phyloP scores from a whole-genome alignment of 352 stramenopile species.

The Phytopythium kandeliae region DNA sequence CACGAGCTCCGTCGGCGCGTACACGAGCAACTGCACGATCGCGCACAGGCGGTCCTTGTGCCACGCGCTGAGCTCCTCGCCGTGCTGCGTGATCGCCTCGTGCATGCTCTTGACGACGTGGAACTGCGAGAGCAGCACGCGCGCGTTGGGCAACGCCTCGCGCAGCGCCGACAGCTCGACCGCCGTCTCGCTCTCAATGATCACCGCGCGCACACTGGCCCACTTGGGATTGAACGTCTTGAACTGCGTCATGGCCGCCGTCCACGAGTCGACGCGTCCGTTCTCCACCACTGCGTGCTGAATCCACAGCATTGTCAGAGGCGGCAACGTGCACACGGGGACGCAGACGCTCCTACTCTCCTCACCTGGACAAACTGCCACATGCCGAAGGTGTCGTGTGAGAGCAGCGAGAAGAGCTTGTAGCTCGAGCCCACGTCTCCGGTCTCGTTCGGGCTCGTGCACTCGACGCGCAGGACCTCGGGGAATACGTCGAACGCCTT shows the following conservation, averaged over 20 bases:
- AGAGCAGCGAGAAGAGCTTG: constrained; percentile 21
- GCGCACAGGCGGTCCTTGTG: constrained; percentile 27
- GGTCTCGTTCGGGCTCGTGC: constrained; percentile 5
- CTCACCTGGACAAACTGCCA: constrained; percentile 27
- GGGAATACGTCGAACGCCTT: constrained; percentile 25
- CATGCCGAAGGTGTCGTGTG: constrained; percentile 25
- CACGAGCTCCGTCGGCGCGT: constrained; percentile 18
- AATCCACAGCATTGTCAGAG: neutral
- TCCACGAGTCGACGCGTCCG: constrained; percentile 21
- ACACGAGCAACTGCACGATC: constrained; percentile 24
- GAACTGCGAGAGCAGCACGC: constrained; percentile 32
- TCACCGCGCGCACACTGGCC: constrained; percentile 16
- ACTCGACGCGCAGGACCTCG: constrained; percentile 23
- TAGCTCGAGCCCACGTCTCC: constrained; percentile 14
- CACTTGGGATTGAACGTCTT: constrained; percentile 19
- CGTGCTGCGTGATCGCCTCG: constrained; percentile 19
- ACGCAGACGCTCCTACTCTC: too few species aligned
- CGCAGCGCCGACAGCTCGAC: constrained; percentile 12
- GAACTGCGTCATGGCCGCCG: constrained; percentile 22
- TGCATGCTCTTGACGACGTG: constrained; percentile 22
- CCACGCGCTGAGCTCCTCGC: constrained; percentile 22
- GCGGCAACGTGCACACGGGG: too few species aligned
- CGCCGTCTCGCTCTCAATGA: constrained; percentile 13
- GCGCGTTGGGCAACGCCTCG: constrained; percentile 14
- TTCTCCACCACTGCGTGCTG: constrained; percentile 32